A percentile compares a stretch with the other conserved stretches of the same genome.
Evolutionary conservation across 1,284 basidiomycete genomes (phyloP).

Genomic region (Gomphus sp.): DNA sequence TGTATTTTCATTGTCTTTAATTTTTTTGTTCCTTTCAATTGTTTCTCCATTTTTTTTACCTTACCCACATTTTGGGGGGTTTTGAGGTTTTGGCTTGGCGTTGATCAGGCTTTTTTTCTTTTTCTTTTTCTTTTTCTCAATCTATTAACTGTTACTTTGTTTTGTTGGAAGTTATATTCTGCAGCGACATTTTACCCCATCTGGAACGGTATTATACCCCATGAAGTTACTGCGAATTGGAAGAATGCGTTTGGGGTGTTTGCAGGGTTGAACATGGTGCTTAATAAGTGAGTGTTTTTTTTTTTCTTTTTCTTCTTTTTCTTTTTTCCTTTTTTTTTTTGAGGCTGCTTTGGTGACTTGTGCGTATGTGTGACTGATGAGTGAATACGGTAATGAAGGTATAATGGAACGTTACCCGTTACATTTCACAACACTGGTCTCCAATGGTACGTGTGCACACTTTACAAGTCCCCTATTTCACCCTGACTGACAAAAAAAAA

Average conservation of each 20-base stretch:
- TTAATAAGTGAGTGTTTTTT: constrained; percentile 33
- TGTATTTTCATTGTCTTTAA: constrained; percentile 15
- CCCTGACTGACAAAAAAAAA: too few relatives aligned
- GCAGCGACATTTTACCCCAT: constrained; percentile 76
- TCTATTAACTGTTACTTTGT: not conserved
- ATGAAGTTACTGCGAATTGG: constrained; percentile 49
- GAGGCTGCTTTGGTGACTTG: not conserved
- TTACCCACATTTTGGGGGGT: too few relatives aligned
- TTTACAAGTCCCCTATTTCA: constrained; percentile 10
- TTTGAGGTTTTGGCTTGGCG: too few relatives aligned
- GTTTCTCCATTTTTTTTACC: too few relatives aligned
- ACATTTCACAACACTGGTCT: constrained; percentile 71
- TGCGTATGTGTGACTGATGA: not conserved
- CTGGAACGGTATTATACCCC: constrained; percentile 81
- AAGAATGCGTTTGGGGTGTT: constrained; percentile 67
- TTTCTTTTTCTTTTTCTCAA: not conserved
- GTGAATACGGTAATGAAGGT: constrained; percentile 30
- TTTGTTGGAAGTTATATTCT: constrained; percentile 32
- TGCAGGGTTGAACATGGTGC: constrained; percentile 61
- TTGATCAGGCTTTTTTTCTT: too few relatives aligned
- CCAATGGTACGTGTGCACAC: constrained; percentile 54
- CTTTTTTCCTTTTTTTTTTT: too few relatives aligned
- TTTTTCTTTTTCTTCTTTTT: too few relatives aligned
- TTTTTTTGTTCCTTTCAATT: too few relatives aligned
- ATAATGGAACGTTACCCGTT: constrained; percentile 73